Percentiles rank a stretch among this genome's conserved stretches.
Evolutionary conservation across 1,284 basidiomycete species (phyloP).

Genomic region (Baeospora myosura): DNA sequence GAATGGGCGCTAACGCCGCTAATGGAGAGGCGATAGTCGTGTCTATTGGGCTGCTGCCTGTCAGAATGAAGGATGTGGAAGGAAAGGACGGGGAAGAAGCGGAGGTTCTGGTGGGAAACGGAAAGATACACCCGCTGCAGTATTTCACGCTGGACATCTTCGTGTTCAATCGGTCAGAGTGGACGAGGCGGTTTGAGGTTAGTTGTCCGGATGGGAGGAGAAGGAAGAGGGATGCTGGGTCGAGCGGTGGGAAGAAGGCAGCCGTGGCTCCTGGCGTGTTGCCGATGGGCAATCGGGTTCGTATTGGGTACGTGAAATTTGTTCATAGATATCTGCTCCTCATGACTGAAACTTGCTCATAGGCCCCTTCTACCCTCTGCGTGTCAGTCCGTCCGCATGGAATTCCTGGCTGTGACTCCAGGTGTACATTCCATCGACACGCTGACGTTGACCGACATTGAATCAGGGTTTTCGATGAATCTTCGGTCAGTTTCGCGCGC

Average conservation of each 20-base stretch:
- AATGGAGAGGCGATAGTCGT: constrained; percentile 58
- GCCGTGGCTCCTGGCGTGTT: constrained; percentile 54
- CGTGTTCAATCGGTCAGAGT: constrained; percentile 78
- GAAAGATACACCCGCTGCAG: constrained; percentile 62
- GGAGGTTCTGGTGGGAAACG: constrained; percentile 11
- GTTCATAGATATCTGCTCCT: neutral
- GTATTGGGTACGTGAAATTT: constrained; percentile 63
- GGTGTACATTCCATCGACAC: constrained; percentile 76
- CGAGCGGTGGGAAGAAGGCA: constrained; percentile 24
- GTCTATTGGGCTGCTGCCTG: constrained; percentile 59
- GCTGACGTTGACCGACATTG: constrained; percentile 67
- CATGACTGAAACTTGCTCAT: constrained; percentile 5
- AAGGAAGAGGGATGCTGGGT: constrained; percentile 25
- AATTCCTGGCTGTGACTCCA: constrained; percentile 73
- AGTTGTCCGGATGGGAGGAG: constrained; percentile 52
- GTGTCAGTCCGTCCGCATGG: constrained; percentile 81
- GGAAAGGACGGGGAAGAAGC: constrained; percentile 19
- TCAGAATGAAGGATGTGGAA: constrained; percentile 15
- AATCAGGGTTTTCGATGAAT: constrained; percentile 66
- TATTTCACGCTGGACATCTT: constrained; percentile 82
- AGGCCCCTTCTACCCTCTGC: constrained; percentile 76
- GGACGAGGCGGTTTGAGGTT: constrained; percentile 73
- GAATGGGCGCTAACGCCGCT: constrained; percentile 15
- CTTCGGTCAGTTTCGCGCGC: constrained; percentile 52
- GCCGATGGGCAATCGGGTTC: constrained; percentile 73